These are phyloP conservation scores for Trichoderma lentiforme DNA, from an alignment of 2,329 filamentous ascomycete species.

Conservation along the genomic window DNA sequence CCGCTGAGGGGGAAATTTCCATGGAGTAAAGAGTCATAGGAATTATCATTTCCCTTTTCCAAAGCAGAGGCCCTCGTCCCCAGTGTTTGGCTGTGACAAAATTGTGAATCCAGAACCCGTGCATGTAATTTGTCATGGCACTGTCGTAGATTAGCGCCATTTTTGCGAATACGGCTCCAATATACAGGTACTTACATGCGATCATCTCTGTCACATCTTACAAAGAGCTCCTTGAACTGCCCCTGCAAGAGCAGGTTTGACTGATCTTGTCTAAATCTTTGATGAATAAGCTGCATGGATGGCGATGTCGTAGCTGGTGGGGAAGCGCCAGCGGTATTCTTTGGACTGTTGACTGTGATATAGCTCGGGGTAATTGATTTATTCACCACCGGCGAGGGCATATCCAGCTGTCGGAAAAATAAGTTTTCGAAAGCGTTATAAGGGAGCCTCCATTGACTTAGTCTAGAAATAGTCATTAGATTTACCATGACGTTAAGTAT, in stretches of 20 bases:
- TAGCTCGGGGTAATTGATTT: background rate
- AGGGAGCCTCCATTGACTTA: background rate
- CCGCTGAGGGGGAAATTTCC: too few species aligned
- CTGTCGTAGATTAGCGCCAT: background rate
- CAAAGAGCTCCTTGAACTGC: background rate
- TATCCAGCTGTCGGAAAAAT: background rate
- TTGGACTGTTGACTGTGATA: background rate
- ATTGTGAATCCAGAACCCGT: background rate
- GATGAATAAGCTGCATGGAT: background rate
- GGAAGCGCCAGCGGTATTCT: background rate
- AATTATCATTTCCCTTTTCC: background rate
- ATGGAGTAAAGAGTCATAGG: background rate
- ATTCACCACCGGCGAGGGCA: background rate
- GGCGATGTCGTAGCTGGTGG: background rate
- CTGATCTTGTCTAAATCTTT: background rate
- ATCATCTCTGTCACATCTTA: background rate
- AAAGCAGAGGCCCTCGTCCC: background rate
- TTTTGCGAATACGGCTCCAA: too few species aligned
- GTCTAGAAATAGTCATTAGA: background rate
- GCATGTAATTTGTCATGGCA: background rate
- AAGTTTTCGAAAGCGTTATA: background rate
- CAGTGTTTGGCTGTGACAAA: background rate
- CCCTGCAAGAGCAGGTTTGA: background rate
- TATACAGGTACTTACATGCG: background rate
- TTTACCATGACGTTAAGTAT: too few species aligned